Conservation (phyloP, 2,329 filamentous ascomycete genomes). For the Leptographium radiaticola region DNA sequence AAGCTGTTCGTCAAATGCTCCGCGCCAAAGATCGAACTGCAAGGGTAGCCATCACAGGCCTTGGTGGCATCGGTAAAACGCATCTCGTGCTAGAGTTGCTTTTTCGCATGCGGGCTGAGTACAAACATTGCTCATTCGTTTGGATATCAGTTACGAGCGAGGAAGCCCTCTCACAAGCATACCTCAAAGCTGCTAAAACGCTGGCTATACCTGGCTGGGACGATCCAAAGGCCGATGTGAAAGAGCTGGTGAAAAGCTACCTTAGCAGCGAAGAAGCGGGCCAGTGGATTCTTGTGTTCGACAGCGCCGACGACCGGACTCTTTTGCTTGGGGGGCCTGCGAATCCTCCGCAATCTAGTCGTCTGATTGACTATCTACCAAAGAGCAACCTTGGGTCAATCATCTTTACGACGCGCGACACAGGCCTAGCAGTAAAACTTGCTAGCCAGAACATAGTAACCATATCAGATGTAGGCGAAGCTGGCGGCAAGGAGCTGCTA, state of each 20-base stretch:
- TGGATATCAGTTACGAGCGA: constrained; percentile 22
- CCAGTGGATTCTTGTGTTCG: constrained; percentile 29
- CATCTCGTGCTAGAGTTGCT: constrained; percentile 23
- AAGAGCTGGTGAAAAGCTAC: constrained; percentile 19
- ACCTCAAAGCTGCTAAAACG: constrained; percentile 20
- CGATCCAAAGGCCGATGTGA: constrained; percentile 1
- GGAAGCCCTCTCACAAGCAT: constrained; percentile 22
- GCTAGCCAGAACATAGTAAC: constrained; percentile 11
- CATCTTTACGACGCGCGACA: constrained; percentile 15
- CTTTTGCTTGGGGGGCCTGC: constrained; percentile 13
- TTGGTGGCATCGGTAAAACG: no score
- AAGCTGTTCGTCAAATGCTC: constrained; percentile 7
- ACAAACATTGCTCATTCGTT: constrained; percentile 22
- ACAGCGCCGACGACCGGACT: constrained; percentile 28
- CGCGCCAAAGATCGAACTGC: constrained; percentile 12
- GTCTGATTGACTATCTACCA: constrained; percentile 8
- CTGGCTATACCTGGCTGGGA: constrained; percentile 16
- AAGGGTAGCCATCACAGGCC: constrained; percentile 13
- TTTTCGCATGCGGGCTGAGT: constrained; percentile 15
- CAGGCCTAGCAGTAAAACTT: constrained; percentile 6
- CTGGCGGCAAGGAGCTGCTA: constrained; percentile 15
- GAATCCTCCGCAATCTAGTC: not conserved
- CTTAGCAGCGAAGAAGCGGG: constrained; percentile 15
- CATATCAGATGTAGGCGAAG: constrained; percentile 13
- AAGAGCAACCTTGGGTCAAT: not conserved